Evolutionary conservation across 331 rosid species (phyloP), one percentile per base, ranked within the genome.

Genomic region (Saraca asoca): DNA sequence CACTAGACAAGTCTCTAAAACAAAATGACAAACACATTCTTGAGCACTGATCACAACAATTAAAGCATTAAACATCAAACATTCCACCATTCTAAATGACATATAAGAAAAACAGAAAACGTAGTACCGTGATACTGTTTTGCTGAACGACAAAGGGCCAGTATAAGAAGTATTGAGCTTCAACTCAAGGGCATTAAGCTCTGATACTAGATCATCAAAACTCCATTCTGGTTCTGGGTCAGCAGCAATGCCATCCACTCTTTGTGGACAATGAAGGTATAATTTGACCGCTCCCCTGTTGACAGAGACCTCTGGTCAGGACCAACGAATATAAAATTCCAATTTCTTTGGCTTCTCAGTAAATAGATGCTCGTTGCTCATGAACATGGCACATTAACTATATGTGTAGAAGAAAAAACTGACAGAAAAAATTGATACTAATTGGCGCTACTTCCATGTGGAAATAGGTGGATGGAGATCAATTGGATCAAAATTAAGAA

Each of bases 141-240:
- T 80, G 0, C 57, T 39, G 31, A 73, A 70, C 39, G 82, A 83
- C 12, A 59, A 33, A 13, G 84, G 81, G 50, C 60, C 24, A 12
- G 77, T 65, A n/a, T 77, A 76, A 71, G 85, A 75, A 33, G 54
- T 14, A 9, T 70, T 66, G 51, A 86, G 85, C 64, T 81, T 87
- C 38, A 37, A 33, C 68, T 91, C 97, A 73, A 91, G 64, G 2
- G 83, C 78, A 64, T 83, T 75, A 68, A 91, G 87, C 75, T 88
- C 96, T 14, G 82, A 63, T 18, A 79, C 33, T 12, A 91, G 79
- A 76, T 76, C 83, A 56, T 85, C 85, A 31, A 85, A 91, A 61
- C 55, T 85, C 95, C 88, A 88, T 85, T 91, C 88, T 15, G 96
- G 95, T 5, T 78, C 79, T 1, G 97, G 98, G 20, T 91, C 90